These are phyloP conservation scores for Vickermania ingenoplastis DNA, from an alignment of 208 protist species.

Conservation along the genomic window DNA sequence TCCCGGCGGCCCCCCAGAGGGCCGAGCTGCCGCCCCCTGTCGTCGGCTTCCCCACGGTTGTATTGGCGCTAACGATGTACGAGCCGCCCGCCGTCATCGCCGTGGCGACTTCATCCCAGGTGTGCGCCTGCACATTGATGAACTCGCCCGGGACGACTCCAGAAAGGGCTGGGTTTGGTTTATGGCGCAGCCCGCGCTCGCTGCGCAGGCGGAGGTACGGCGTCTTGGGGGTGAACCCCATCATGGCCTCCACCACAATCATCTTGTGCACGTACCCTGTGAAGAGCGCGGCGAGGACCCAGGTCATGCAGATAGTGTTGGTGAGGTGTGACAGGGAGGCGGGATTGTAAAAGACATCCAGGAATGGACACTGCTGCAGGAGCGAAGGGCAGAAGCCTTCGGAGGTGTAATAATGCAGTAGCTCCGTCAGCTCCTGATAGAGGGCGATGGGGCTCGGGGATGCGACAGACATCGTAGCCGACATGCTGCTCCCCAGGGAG, in stretches of 20 bases:
- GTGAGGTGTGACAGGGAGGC: slow-evolving; percentile 1
- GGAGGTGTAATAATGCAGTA: slow-evolving; percentile 38
- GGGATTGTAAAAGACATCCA: slow-evolving; percentile 22
- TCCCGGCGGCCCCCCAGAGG: not conserved
- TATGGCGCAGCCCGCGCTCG: slow-evolving; percentile 8
- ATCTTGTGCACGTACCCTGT: slow-evolving; percentile 27
- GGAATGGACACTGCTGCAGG: slow-evolving; percentile 35
- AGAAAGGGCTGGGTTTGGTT: slow-evolving; percentile 2
- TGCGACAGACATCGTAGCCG: not conserved
- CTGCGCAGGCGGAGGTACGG: slow-evolving; percentile 15
- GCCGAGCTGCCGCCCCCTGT: not conserved
- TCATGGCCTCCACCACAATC: slow-evolving; percentile 6
- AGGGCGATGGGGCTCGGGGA: slow-evolving; percentile 1
- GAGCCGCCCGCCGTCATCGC: not conserved
- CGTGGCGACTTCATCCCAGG: not conserved
- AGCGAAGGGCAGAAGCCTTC: slow-evolving; percentile 57
- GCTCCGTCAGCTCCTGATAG: slow-evolving; percentile 31
- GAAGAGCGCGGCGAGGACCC: slow-evolving; percentile 43
- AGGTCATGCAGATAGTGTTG: slow-evolving; percentile 34
- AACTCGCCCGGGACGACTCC: not conserved
- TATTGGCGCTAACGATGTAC: not conserved
- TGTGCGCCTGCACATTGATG: not conserved
- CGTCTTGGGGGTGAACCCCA: not conserved
- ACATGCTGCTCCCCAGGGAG: not conserved
- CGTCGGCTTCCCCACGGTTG: not conserved